These are phyloP conservation scores for Phascolomyces articulosus DNA, from an alignment of 371 early-diverging fungal species.

Conservation along the genomic window DNA sequence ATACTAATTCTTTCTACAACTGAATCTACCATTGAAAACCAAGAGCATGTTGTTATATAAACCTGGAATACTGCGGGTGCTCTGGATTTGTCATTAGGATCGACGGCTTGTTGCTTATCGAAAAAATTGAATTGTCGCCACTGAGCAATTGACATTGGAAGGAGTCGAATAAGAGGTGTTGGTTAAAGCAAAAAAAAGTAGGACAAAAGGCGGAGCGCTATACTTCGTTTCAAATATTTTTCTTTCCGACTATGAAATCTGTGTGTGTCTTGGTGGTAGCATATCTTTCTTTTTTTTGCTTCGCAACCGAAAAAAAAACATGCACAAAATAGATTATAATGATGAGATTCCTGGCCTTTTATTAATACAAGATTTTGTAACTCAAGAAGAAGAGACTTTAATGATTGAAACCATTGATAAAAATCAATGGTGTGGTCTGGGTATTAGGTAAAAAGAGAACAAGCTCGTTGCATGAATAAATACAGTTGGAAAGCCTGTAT, in stretches of 20 bases:
- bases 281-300: conserved; percentile 9
- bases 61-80: conserved; percentile 72
- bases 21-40: neutral
- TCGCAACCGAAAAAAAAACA: conserved; percentile 6
- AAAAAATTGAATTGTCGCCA: conserved; percentile 86
- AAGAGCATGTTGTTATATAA: too few relatives aligned
- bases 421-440: conserved; percentile 45
- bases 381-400: conserved; percentile 32
- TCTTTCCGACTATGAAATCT: neutral
- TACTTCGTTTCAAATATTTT: neutral
- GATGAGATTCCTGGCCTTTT: conserved; percentile 34
- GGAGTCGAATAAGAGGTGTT: neutral
- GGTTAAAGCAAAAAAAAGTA: neutral
- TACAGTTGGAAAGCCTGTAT: too few relatives aligned
- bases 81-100: conserved; percentile 57
- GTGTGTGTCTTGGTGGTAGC: too few relatives aligned
- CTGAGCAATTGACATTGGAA: conserved; percentile 51
- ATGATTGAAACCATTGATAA: conserved; percentile 27
- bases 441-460: conserved; percentile 33
- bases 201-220: neutral
- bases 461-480: too few relatives aligned
- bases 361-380: conserved; percentile 36
- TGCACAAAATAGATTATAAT: conserved; percentile 21
- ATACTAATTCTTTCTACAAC: neutral
- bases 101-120: conserved; percentile 70